Evolutionary conservation across 2,329 filamentous ascomycete genomes (phyloP).

Genomic region (Penicillium sp.): DNA sequence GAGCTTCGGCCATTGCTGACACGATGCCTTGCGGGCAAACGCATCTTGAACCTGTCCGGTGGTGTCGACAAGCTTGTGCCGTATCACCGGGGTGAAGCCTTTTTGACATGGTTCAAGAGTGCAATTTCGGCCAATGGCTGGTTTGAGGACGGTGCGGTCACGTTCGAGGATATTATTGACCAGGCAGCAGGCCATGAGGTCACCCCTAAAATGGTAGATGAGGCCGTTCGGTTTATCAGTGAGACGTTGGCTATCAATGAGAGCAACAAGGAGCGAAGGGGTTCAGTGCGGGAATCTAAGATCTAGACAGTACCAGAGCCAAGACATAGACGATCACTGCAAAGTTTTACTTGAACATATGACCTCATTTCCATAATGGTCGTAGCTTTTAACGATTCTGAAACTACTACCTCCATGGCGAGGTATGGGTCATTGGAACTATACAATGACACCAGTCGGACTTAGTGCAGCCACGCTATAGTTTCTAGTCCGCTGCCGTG

Average conservation of each 20-base stretch:
- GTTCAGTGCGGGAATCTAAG: slow-evolving; percentile 37
- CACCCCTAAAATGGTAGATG: slow-evolving; percentile 55
- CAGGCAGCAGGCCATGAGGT: slow-evolving; percentile 60
- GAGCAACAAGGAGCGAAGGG: slow-evolving; percentile 19
- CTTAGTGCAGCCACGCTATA: background rate
- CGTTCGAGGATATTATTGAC: slow-evolving; percentile 59
- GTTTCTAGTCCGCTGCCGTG: background rate
- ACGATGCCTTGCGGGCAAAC: slow-evolving; percentile 50
- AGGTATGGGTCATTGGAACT: background rate
- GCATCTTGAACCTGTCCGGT: slow-evolving; percentile 55
- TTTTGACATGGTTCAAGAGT: slow-evolving; percentile 57
- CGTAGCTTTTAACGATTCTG: background rate
- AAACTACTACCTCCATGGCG: too few relatives aligned
- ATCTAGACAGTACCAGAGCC: slow-evolving; percentile 23
- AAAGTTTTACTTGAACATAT: background rate
- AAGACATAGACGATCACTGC: background rate
- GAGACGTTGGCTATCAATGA: slow-evolving; percentile 37
- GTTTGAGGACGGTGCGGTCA: slow-evolving; percentile 52
- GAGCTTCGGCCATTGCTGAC: slow-evolving; percentile 45
- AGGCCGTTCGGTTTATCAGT: slow-evolving; percentile 55
- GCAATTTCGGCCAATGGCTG: slow-evolving; percentile 42
- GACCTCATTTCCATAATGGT: background rate
- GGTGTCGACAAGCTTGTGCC: slow-evolving; percentile 62
- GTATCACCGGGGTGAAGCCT: slow-evolving; percentile 56
- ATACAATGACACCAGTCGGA: background rate